Conservation (phyloP, 2,329 filamentous ascomycete genomes). For the Aspergillus neoniger region DNA sequence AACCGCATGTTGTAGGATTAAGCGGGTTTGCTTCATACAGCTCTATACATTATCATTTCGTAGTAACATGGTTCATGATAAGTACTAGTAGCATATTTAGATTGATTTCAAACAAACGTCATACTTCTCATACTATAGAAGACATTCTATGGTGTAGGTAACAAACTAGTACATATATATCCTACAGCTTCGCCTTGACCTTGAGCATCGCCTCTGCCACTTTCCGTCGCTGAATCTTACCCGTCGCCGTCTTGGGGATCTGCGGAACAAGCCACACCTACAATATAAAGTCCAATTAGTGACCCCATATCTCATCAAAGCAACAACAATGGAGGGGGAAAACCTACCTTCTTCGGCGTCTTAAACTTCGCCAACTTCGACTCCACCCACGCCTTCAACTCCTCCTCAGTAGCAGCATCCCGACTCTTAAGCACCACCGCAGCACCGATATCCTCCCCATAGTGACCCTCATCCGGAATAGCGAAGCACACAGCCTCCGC, state of each 20-base stretch:
- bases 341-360: slow-evolving; percentile 72
- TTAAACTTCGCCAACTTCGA: slow-evolving; percentile 80
- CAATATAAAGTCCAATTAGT: background rate
- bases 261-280: slow-evolving; percentile 77
- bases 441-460: slow-evolving; percentile 78
- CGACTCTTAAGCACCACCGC: slow-evolving; percentile 73
- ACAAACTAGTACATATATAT: background rate
- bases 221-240: slow-evolving; percentile 82
- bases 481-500: slow-evolving; percentile 82
- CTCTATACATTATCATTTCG: no score
- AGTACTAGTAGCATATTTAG: background rate
- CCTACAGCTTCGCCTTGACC: slow-evolving; percentile 55
- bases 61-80: no score
- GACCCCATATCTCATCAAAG: background rate
- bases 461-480: slow-evolving; percentile 72
- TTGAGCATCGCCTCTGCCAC: slow-evolving; percentile 80
- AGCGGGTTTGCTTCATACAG: background rate
- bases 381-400: slow-evolving; percentile 68
- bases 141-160: background rate
- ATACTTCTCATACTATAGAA: background rate
- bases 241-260: slow-evolving; percentile 91
- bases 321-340: background rate
- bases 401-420: slow-evolving; percentile 57
- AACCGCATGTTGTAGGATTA: background rate
- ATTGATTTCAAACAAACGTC: background rate